phyloP scores from a whole-genome alignment of 495 filamentous ascomycete genomes.

The Astrothelium macrocarpum region DNA sequence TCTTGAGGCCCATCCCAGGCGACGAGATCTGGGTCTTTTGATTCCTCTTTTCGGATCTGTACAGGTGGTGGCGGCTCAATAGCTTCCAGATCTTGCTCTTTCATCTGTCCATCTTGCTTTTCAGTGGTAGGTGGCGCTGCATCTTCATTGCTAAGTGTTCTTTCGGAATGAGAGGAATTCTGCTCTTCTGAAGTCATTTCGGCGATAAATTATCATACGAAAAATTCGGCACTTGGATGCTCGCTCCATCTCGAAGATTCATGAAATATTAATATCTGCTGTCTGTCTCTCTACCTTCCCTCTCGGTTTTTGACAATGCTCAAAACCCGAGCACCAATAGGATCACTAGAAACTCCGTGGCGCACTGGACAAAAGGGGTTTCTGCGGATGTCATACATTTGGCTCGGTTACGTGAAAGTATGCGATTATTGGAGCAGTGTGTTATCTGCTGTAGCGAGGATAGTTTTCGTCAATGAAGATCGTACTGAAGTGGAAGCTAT shows the following conservation, averaged over 20 bases:
- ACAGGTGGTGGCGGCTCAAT: background rate
- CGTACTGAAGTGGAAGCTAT: too few relatives aligned
- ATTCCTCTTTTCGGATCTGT: background rate
- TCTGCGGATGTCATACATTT: too few relatives aligned
- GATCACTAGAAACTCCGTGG: too few relatives aligned
- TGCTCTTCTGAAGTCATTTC: background rate
- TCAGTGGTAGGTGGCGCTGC: background rate
- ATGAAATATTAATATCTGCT: background rate
- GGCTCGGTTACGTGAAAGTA: too few relatives aligned
- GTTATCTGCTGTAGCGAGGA: too few relatives aligned
- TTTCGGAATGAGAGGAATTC: background rate
- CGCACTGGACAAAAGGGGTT: too few relatives aligned
- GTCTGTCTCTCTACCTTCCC: too few relatives aligned
- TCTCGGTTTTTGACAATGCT: too few relatives aligned
- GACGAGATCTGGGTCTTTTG: conserved; percentile 17
- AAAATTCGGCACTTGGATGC: background rate
- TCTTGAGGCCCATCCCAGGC: conserved; percentile 20
- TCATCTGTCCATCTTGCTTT: conserved; percentile 1
- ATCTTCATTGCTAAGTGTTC: background rate
- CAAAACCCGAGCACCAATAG: too few relatives aligned
- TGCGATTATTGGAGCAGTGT: too few relatives aligned
- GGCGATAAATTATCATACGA: background rate
- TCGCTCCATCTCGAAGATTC: background rate
- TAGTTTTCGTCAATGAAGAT: too few relatives aligned
- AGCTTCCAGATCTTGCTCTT: background rate